Conservation (phyloP, 805 yeast genomes). For the Suhomyces sp. region DNA sequence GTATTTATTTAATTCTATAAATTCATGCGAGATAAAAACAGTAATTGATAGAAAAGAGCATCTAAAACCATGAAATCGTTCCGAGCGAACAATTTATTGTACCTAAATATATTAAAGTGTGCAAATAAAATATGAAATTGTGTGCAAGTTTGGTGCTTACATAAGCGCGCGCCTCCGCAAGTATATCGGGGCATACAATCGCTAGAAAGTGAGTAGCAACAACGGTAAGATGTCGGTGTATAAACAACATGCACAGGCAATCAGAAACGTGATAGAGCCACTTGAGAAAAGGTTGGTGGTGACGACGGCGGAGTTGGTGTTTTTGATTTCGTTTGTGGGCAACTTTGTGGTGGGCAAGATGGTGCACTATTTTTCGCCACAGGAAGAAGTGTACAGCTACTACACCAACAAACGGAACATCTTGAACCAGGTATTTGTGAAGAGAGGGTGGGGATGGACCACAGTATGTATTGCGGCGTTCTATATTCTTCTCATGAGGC, state of each 20-base stretch:
- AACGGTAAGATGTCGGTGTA: conserved; percentile 10
- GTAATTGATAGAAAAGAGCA: no score
- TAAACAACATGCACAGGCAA: conserved; percentile 8
- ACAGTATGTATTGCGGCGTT: conserved; percentile 27
- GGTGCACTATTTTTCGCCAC: conserved; percentile 42
- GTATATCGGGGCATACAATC: no score
- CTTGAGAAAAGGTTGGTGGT: conserved; percentile 7
- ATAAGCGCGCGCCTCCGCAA: background rate
- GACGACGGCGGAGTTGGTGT: conserved; percentile 25
- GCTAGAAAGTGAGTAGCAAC: no score
- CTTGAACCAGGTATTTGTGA: conserved; percentile 73
- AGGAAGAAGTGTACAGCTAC: conserved; percentile 47
- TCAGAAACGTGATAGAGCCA: background rate
- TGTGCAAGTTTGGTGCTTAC: no score
- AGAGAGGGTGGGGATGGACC: conserved; percentile 94
- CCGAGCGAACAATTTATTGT: no score
- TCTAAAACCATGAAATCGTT: no score
- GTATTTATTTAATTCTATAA: no score
- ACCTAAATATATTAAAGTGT: no score
- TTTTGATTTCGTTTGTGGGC: conserved; percentile 29
- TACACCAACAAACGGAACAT: conserved; percentile 64
- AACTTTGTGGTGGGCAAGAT: conserved; percentile 53
- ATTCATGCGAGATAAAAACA: no score
- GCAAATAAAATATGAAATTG: no score
- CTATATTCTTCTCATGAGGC: conserved; percentile 17